Conservation (phyloP, 495 filamentous ascomycete genomes). For the Glonium stellatum region DNA sequence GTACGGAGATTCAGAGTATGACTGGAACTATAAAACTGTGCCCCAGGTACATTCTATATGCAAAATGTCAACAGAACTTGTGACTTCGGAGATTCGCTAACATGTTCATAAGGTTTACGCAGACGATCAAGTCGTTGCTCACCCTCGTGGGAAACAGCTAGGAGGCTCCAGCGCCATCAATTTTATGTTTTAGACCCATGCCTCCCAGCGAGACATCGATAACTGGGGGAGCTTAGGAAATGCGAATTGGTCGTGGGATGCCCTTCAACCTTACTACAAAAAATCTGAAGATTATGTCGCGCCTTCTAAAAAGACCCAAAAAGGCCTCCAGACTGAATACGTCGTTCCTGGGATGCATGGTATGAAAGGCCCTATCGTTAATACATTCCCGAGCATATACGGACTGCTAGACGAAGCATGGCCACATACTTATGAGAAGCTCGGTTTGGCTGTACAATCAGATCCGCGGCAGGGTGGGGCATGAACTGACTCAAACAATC, state of each 20-base stretch:
- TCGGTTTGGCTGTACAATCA: neutral
- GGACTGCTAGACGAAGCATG: neutral
- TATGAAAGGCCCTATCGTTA: neutral
- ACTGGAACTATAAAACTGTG: neutral
- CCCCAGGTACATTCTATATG: neutral
- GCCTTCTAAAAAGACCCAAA: neutral
- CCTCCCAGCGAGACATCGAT: slow-evolving; percentile 4
- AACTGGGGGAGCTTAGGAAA: slow-evolving; percentile 15
- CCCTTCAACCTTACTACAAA: slow-evolving; percentile 17
- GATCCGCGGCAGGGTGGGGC: too few relatives aligned
- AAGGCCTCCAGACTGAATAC: neutral
- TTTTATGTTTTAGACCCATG: neutral
- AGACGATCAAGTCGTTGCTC: too few relatives aligned
- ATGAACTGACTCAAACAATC: too few relatives aligned
- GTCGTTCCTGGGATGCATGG: neutral
- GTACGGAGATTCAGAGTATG: neutral
- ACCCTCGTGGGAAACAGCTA: neutral
- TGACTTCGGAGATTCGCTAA: neutral
- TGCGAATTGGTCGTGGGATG: slow-evolving; percentile 17
- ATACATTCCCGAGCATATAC: neutral
- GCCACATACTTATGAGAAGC: neutral
- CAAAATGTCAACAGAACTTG: neutral
- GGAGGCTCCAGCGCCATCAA: slow-evolving; percentile 1
- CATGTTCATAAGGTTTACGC: neutral
- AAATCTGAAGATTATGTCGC: neutral